Base-by-base conservation (phyloP, 768 basidiomycete genomes). In the Boletus reticuloceps region DNA sequence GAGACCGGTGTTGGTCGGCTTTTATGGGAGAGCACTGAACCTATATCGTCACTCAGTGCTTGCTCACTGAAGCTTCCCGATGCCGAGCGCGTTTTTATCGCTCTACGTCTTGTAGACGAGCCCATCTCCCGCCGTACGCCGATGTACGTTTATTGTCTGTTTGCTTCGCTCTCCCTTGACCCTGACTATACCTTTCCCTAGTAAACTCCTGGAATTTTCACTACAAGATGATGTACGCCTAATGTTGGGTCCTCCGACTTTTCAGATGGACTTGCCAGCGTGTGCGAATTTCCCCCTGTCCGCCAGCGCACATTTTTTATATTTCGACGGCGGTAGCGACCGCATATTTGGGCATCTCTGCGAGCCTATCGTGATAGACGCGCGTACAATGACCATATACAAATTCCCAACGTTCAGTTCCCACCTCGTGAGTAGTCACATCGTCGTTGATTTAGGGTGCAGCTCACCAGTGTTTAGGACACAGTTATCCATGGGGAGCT, bases 131-230 rank as follows among this genome's bases (percentile, higher is more conserved):
- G 47, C 16, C 63, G 63, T 29, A 64, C 63, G 14, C 63, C 60
- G 6, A 64, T 64, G 63, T 36, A 56, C 37, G 64, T 65, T 5
- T 12, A 40, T 44, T 51, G 43, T 36, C 12, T 38, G 10, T 13
- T 41, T 22, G 10, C 20, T 32, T 39, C 42, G 16, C 37, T 20
- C 27, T 59, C 53, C 27, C 29, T 16, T 51, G 31, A 20, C 34
- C 39, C 53, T 63, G 50, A 66, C 11, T 38, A 11, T 34, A 7
- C 3, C 19, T 27, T 50, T 45, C 27, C 25, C n/a, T 22, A 64
- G 64, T 29, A 64, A 66, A 42, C 64, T 64, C 20, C 45, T 64
- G 20, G 64, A 66, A 22, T 64, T 64, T n/a, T 53, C 46, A 11
- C 29, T 64, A 2, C 53, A 55, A 32, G 53, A 65, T 25, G 55